Evolutionary conservation across 768 basidiomycete species (phyloP).

Genomic region (Leccinum fibrillosum): DNA sequence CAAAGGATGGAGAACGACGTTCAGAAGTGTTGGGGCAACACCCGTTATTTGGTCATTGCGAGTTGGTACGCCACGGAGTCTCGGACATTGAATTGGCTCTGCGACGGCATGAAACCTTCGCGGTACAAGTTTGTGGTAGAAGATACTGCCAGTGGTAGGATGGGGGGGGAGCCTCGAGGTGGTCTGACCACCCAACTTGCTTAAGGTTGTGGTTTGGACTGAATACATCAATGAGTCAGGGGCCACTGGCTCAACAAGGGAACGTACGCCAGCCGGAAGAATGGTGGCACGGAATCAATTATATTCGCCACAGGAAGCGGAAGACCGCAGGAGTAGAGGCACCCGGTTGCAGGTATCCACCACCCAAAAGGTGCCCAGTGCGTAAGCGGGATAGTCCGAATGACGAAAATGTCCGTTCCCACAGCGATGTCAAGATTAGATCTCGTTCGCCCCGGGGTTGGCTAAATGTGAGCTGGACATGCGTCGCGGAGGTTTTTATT

Average conservation of each 20-base stretch:
- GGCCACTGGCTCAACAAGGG: background rate
- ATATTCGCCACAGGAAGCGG: conserved; percentile 24
- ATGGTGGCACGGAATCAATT: conserved; percentile 20
- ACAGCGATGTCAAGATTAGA: conserved; percentile 26
- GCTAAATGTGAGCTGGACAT: background rate
- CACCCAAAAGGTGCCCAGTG: background rate
- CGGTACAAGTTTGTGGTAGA: conserved; percentile 13
- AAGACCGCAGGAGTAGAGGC: conserved; percentile 22
- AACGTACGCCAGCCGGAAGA: conserved; percentile 6
- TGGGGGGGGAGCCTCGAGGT: conserved; percentile 12
- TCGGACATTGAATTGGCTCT: conserved; percentile 30
- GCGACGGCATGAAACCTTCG: conserved; percentile 24
- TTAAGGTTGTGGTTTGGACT: conserved; percentile 7
- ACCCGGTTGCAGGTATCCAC: conserved; percentile 11
- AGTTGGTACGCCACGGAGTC: conserved; percentile 24
- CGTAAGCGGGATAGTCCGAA: conserved; percentile 21
- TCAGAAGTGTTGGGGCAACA: background rate
- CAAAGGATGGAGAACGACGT: conserved; percentile 1
- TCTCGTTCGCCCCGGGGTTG: conserved; percentile 10
- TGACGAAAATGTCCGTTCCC: conserved; percentile 26
- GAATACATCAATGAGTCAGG: conserved; percentile 8
- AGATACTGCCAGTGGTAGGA: background rate
- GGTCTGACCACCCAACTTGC: background rate
- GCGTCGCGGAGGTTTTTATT: background rate
- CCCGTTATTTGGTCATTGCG: conserved; percentile 2